Conservation (phyloP, 257 asterid species). For the Lantana camara region DNA sequence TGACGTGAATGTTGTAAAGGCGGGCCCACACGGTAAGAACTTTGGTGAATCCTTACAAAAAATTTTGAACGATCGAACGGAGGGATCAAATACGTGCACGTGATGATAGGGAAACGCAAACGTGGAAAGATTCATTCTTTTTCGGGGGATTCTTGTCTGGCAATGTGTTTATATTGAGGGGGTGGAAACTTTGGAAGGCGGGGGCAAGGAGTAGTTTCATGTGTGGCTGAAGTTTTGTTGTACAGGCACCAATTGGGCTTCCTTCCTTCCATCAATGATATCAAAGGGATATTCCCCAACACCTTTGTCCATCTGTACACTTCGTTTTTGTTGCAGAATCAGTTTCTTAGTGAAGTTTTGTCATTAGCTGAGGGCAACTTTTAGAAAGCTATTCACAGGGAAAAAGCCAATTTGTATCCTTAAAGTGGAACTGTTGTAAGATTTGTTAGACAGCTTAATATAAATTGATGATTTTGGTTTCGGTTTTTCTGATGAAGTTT, state of each 20-base stretch:
- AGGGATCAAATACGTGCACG: conserved; percentile 61
- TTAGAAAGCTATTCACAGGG: conserved; percentile 23
- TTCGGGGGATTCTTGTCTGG: conserved; percentile 37
- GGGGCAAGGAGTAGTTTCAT: conserved; percentile 17
- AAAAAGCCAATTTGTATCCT: conserved; percentile 20
- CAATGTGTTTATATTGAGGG: conserved; percentile 30
- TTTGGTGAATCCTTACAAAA: conserved; percentile 51
- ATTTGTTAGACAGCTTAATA: no score
- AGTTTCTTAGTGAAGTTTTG: conserved; percentile 12
- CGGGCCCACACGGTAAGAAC: conserved; percentile 63
- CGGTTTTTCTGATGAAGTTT: no score
- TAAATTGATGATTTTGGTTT: no score
- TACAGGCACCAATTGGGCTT: conserved; percentile 16
- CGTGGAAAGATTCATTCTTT: no score
- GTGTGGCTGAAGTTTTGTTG: conserved; percentile 32
- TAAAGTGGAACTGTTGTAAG: conserved; percentile 28
- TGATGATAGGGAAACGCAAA: conserved; percentile 32
- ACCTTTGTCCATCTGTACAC: background rate
- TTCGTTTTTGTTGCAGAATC: conserved; percentile 10
- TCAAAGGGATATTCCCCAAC: conserved; percentile 10
- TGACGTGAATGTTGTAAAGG: conserved; percentile 66
- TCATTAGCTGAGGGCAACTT: conserved; percentile 1
- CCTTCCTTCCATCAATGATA: conserved; percentile 18
- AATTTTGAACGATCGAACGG: conserved; percentile 52
- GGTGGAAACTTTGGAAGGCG: conserved; percentile 31